phyloP scores from a whole-genome alignment of 768 basidiomycete genomes.

The Leucogyrophana mollusca region DNA sequence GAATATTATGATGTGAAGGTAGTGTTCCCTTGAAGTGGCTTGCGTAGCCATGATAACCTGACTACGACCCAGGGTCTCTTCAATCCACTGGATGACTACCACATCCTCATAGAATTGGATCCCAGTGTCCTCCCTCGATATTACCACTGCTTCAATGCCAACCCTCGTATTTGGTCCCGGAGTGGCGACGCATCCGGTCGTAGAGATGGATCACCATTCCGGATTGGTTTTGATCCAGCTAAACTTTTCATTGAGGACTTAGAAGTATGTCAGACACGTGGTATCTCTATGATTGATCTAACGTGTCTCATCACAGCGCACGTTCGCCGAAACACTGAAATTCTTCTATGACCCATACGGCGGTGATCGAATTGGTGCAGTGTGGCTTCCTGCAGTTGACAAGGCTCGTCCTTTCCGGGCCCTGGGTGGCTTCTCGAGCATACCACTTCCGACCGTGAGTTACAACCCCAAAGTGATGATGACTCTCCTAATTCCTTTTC shows the following conservation, averaged over 20 bases:
- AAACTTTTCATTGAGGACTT: conserved; percentile 66
- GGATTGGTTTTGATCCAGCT: conserved; percentile 83
- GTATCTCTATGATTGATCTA: not conserved
- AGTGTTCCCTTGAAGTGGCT: conserved; percentile 16
- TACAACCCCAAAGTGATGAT: not conserved
- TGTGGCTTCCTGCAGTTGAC: conserved; percentile 81
- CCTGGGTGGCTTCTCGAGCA: conserved; percentile 75
- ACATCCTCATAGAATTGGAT: conserved; percentile 78
- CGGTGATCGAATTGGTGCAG: conserved; percentile 72
- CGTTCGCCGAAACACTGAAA: conserved; percentile 74
- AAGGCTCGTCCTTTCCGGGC: conserved; percentile 72
- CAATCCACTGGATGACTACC: conserved; percentile 84
- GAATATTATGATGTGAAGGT: conserved; percentile 63
- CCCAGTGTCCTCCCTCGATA: conserved; percentile 66
- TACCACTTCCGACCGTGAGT: conserved; percentile 43
- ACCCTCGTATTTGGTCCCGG: conserved; percentile 46
- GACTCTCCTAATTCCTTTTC: not conserved
- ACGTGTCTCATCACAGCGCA: conserved; percentile 40
- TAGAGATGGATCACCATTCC: conserved; percentile 33
- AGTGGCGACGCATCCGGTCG: conserved; percentile 19
- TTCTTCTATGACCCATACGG: conserved; percentile 86
- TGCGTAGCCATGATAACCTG: not conserved
- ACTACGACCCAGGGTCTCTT: conserved; percentile 65
- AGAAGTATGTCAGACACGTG: conserved; percentile 45
- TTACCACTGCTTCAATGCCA: conserved; percentile 62